Conservation (phyloP, 768 basidiomycete species). For the Suillus subluteus region DNA sequence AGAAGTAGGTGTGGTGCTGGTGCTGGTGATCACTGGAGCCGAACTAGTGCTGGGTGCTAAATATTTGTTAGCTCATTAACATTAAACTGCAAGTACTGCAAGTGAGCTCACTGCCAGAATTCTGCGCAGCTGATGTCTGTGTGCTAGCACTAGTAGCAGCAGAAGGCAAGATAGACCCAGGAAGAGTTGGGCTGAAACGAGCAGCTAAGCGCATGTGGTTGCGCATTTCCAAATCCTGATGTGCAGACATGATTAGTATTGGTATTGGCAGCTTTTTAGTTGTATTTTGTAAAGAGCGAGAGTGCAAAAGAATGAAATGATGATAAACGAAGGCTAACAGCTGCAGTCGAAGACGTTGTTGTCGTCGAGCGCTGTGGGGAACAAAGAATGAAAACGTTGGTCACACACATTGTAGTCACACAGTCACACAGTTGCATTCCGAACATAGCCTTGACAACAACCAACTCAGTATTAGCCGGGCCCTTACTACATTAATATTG, state of each 20-base stretch:
- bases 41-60: not conserved
- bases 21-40: constrained; percentile 15
- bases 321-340: not conserved
- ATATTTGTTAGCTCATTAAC: not conserved
- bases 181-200: constrained; percentile 15
- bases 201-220: constrained; percentile 15
- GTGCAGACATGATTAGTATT: constrained; percentile 10
- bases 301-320: constrained; percentile 23
- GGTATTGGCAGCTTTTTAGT: constrained; percentile 1
- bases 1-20: constrained; percentile 19
- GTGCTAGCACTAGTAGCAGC: not conserved
- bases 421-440: not conserved
- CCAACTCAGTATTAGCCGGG: too few relatives aligned
- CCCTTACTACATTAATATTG: too few relatives aligned
- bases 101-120: not conserved
- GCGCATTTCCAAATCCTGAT: constrained; percentile 20
- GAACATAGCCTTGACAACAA: too few relatives aligned
- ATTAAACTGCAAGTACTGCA: constrained; percentile 11
- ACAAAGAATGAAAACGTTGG: constrained; percentile 6
- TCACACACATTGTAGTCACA: not conserved
- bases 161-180: not conserved
- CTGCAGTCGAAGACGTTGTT: not conserved
- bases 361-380: constrained; percentile 8
- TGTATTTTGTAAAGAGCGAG: constrained; percentile 30
- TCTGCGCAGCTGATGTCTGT: not conserved